Conservation (phyloP, 208 protist species). For the Leishmania gerbilli region DNA sequence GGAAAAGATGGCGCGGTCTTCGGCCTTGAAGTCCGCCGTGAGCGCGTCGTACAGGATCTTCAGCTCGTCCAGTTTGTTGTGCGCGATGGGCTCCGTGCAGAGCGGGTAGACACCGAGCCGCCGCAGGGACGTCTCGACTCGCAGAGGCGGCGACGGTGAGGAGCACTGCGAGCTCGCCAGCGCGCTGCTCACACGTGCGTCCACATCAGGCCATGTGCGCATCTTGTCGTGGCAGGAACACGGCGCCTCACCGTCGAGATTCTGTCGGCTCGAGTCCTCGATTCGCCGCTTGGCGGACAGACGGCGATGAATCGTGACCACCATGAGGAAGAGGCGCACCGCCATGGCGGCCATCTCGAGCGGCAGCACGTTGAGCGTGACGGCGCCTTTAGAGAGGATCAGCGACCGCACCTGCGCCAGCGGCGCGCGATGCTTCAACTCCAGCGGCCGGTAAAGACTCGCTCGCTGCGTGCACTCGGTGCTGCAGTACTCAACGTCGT, state of each 20-base stretch:
- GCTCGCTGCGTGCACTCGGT: conserved; percentile 41
- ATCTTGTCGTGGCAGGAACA: conserved; percentile 3
- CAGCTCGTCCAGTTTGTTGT: conserved; percentile 30
- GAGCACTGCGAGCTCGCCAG: conserved; percentile 1
- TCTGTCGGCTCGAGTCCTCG: conserved; percentile 19
- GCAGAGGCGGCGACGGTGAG: conserved; percentile 31
- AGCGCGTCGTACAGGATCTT: conserved; percentile 59
- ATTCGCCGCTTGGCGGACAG: conserved; percentile 38
- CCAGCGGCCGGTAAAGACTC: conserved; percentile 37
- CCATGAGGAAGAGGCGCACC: conserved; percentile 75
- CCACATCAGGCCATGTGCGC: neutral
- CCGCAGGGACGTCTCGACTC: conserved; percentile 35
- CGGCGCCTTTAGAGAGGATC: conserved; percentile 39
- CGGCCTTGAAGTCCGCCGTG: conserved; percentile 47
- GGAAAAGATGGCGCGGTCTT: conserved; percentile 55
- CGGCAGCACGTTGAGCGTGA: conserved; percentile 39
- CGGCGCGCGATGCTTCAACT: conserved; percentile 37
- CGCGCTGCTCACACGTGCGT: neutral
- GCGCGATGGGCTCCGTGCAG: conserved; percentile 28
- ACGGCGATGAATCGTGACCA: conserved; percentile 58
- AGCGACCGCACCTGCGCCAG: conserved; percentile 47
- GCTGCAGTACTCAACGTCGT: conserved; percentile 28
- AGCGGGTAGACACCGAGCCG: conserved; percentile 37
- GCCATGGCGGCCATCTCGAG: conserved; percentile 69
- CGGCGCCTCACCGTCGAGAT: conserved; percentile 2